Evolutionary conservation across 2,329 filamentous ascomycete genomes (phyloP).

Genomic region (Penicillium polonicum): DNA sequence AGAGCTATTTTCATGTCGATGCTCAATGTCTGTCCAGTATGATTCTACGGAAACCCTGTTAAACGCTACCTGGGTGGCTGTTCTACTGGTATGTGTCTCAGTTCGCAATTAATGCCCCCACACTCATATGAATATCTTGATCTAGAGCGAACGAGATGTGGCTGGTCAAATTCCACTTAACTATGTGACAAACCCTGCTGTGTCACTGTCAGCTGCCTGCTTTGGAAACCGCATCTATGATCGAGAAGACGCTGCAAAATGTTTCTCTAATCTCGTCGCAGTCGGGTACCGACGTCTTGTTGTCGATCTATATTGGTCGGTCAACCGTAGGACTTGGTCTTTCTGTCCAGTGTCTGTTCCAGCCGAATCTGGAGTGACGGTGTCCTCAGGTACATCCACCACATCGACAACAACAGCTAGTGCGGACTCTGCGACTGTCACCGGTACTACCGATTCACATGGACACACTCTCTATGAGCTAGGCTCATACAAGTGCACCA

Average conservation of each 20-base stretch:
- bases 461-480: conserved; percentile 44
- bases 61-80: conserved; percentile 40
- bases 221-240: conserved; percentile 57
- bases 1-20: conserved; percentile 1
- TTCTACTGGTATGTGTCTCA: conserved; percentile 37
- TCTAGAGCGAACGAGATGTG: conserved; percentile 62
- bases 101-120: neutral
- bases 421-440: conserved; percentile 23
- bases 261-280: conserved; percentile 62
- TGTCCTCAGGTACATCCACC: conserved; percentile 20
- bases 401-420: conserved; percentile 19
- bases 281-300: conserved; percentile 59
- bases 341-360: conserved; percentile 61
- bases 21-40: conserved; percentile 46
- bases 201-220: conserved; percentile 59
- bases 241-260: conserved; percentile 51
- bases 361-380: conserved; percentile 22
- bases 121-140: conserved; percentile 12
- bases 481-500: conserved; percentile 58
- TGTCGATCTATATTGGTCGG: conserved; percentile 65
- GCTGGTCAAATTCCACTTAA: conserved; percentile 61
- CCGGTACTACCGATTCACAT: conserved; percentile 24
- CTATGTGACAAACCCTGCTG: conserved; percentile 57
- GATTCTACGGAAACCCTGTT: conserved; percentile 39
- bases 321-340: conserved; percentile 53